Evolutionary conservation across 2,329 filamentous ascomycete species (phyloP).

Genomic region (Cladosporium cucumerinum): DNA sequence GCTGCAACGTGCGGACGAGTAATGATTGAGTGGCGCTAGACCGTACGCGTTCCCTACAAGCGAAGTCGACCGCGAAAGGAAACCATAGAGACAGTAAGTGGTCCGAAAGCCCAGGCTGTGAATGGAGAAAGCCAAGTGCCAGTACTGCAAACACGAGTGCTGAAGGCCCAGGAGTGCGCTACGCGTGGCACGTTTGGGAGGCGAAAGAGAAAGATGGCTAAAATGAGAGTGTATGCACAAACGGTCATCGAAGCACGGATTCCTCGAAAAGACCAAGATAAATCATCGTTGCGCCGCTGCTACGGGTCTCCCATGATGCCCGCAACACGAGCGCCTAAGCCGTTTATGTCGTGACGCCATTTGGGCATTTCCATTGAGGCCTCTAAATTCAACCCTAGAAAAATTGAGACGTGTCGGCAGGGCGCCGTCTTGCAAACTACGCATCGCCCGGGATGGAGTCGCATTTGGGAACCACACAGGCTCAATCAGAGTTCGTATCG

Average conservation of each 20-base stretch:
- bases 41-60: neutral
- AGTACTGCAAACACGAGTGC: neutral
- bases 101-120: neutral
- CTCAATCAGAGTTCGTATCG: neutral
- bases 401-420: neutral
- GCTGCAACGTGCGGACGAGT: neutral
- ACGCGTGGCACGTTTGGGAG: neutral
- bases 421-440: neutral
- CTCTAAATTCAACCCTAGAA: neutral
- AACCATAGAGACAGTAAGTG: neutral
- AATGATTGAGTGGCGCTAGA: neutral
- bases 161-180: neutral
- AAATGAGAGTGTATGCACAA: constrained; percentile 2
- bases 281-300: neutral
- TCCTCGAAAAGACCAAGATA: neutral
- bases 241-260: neutral
- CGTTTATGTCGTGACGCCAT: neutral
- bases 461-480: neutral
- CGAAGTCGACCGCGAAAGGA: neutral
- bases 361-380: neutral
- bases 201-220: neutral
- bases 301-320: neutral
- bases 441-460: neutral
- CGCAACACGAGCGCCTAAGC: constrained; percentile 1
- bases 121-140: neutral